Base-by-base conservation (phyloP, 345 rosid genomes). In the Gossypium bickii region DNA sequence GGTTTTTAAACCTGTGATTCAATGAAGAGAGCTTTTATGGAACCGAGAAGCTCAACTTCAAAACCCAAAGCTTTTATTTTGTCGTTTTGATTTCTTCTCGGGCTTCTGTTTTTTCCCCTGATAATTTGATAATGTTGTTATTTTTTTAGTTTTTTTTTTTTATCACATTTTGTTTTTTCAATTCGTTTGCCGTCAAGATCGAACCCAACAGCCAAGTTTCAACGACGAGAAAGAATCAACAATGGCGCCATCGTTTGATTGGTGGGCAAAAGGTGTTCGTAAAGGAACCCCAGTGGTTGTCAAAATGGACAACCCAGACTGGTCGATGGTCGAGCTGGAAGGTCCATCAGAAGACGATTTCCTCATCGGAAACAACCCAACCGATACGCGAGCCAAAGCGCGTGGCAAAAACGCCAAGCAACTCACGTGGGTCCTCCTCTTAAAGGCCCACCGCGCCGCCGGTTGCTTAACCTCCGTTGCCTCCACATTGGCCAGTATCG, bases 271-370 rank as follows among this genome's bases (percentile, higher is more conserved):
- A 77, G 89, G 85, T 49, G 84, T 71, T 41, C 94, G 87, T 72
- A 85, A 84, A 80, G 98, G 98, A 4, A 94, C 98, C 3, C 93
- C 98, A 25, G 98, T 94, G 4, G 97, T 94, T 13, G 92, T 94
- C 47, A 94, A 91, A 80, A 92, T 94, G 98, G 96, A 94, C 76
- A 92, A 94, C 78, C 98, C 98, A 2, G 93, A 91, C 81, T 94
- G 98, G 98, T 93, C 98, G 25, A 92, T 94, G 98, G 90, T 92
- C 12, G 98, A 94, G 82, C 89, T 94, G 2, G 92, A 92, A 72
- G 88, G 86, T 44, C 93, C 98, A 0, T 80, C 92, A 1, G 90
- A 89, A 38, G 93, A 91, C 15, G 98, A 94, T 80, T 91, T 94
- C 78, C 69, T 90, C 47, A 76, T 80, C 68, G 74, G 78, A 11